Conservation (phyloP, 2,329 filamentous ascomycete species). For the Gaeumannomyces tritici region DNA sequence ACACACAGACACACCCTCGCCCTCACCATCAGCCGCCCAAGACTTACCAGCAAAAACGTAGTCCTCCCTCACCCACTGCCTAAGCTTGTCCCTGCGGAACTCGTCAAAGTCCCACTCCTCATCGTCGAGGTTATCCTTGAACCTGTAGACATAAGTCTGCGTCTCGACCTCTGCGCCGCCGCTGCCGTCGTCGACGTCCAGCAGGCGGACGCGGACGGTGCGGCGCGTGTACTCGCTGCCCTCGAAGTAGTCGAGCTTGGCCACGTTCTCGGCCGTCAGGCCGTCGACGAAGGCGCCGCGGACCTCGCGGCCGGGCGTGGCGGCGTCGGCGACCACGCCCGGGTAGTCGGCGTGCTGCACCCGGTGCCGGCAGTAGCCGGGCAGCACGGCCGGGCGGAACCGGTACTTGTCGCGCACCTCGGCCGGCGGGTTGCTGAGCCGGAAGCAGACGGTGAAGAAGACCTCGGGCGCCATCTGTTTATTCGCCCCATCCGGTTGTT, state of each 20-base stretch:
- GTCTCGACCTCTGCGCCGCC: slow-evolving; percentile 38
- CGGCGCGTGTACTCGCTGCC: slow-evolving; percentile 60
- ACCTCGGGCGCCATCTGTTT: slow-evolving; percentile 72
- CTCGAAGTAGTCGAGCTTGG: slow-evolving; percentile 73
- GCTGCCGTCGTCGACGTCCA: slow-evolving; percentile 25
- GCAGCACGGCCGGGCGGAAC: slow-evolving; percentile 67
- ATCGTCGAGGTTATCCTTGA: slow-evolving; percentile 47
- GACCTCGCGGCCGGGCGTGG: slow-evolving; percentile 46
- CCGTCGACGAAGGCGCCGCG: slow-evolving; percentile 68
- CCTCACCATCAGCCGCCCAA: too few species aligned
- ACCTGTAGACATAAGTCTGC: slow-evolving; percentile 56
- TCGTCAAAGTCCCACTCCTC: slow-evolving; percentile 82
- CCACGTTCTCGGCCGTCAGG: slow-evolving; percentile 66
- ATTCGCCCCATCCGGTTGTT: too few species aligned
- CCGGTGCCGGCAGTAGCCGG: slow-evolving; percentile 59
- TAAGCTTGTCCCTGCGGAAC: slow-evolving; percentile 67
- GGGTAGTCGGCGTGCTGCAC: slow-evolving; percentile 71
- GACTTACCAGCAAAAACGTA: slow-evolving; percentile 32
- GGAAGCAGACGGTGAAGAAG: slow-evolving; percentile 77
- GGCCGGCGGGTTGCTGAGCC: slow-evolving; percentile 36
- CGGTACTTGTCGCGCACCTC: slow-evolving; percentile 45
- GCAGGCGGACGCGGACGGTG: slow-evolving; percentile 42
- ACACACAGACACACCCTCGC: too few species aligned
- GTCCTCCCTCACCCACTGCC: slow-evolving; percentile 41
- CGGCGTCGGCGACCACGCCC: slow-evolving; percentile 52